Conservation (phyloP, 495 filamentous ascomycete genomes). For the Podospora pseudoanserina region DNA sequence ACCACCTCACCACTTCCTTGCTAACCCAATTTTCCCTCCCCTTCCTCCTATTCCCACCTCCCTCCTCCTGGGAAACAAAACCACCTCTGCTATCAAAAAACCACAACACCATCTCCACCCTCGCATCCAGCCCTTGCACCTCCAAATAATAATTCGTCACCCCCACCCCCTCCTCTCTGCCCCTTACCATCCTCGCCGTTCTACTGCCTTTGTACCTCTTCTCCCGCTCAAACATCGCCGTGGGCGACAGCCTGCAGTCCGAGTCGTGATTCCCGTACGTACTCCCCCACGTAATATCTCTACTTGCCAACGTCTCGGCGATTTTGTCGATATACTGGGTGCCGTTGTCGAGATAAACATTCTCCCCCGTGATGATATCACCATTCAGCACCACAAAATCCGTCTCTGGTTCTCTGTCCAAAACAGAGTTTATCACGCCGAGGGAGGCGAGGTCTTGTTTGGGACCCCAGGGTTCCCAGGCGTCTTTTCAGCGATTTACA, state of each 20-base stretch:
- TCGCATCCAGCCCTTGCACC: slow-evolving; percentile 28
- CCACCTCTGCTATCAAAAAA: slow-evolving; percentile 74
- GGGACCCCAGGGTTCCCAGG: slow-evolving; percentile 54
- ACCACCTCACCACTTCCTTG: slow-evolving; percentile 57
- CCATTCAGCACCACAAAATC: slow-evolving; percentile 70
- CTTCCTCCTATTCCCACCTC: slow-evolving; percentile 30
- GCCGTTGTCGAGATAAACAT: slow-evolving; percentile 56
- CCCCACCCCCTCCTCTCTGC: slow-evolving; percentile 43
- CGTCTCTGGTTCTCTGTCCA: slow-evolving; percentile 50
- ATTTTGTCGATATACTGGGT: slow-evolving; percentile 58
- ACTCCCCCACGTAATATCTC: slow-evolving; percentile 57
- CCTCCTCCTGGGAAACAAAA: slow-evolving; percentile 43
- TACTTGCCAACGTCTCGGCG: slow-evolving; percentile 52
- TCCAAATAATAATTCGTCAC: slow-evolving; percentile 67
- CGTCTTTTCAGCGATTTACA: slow-evolving; percentile 27
- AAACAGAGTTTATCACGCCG: slow-evolving; percentile 56
- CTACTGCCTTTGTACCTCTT: slow-evolving; percentile 48
- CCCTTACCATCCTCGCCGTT: slow-evolving; percentile 46
- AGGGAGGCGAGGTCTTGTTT: slow-evolving; percentile 58
- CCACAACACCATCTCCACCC: slow-evolving; percentile 53
- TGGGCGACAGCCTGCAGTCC: slow-evolving; percentile 55
- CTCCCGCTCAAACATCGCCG: slow-evolving; percentile 54
- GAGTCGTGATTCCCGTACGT: slow-evolving; percentile 76
- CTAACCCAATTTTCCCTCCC: slow-evolving; percentile 47
- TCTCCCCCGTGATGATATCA: slow-evolving; percentile 70